These are phyloP conservation scores for Hsuehochloa calcarea DNA, from an alignment of 176 grass and related monocot genomes.

Conservation along the genomic window DNA sequence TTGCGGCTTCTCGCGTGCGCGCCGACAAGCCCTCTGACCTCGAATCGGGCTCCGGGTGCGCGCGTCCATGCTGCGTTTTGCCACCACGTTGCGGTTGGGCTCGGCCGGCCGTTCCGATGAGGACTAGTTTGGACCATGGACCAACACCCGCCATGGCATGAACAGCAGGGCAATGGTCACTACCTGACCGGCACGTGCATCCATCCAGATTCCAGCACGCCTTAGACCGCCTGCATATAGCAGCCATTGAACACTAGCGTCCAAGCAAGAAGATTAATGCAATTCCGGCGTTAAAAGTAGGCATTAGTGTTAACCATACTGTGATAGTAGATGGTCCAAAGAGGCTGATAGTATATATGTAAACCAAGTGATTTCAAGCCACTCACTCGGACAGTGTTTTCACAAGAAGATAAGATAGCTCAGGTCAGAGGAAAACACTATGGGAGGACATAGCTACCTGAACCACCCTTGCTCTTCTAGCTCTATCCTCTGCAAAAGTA, in stretches of 20 bases:
- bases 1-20: neutral
- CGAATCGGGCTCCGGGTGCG: neutral
- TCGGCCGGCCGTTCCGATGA: neutral
- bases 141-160: neutral
- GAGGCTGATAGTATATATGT: neutral
- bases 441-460: constrained; percentile 6
- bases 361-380: constrained; percentile 23
- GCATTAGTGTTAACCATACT: neutral
- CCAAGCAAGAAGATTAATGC: neutral
- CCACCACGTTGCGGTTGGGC: neutral
- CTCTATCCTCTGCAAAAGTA: constrained; percentile 10
- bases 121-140: neutral
- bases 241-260: neutral
- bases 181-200: neutral
- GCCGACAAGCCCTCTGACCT: constrained; percentile 43
- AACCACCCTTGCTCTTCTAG: constrained; percentile 13
- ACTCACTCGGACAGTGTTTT: neutral
- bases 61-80: neutral
- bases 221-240: neutral
- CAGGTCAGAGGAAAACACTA: neutral
- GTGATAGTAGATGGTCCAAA: neutral
- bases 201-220: neutral
- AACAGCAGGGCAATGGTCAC: neutral
- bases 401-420: constrained; percentile 34
- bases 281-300: neutral